Percentiles rank a stretch among this genome's conserved stretches.
Evolutionary conservation across 257 asterid genomes (phyloP).

Genomic region (Eucommia ulmoides): DNA sequence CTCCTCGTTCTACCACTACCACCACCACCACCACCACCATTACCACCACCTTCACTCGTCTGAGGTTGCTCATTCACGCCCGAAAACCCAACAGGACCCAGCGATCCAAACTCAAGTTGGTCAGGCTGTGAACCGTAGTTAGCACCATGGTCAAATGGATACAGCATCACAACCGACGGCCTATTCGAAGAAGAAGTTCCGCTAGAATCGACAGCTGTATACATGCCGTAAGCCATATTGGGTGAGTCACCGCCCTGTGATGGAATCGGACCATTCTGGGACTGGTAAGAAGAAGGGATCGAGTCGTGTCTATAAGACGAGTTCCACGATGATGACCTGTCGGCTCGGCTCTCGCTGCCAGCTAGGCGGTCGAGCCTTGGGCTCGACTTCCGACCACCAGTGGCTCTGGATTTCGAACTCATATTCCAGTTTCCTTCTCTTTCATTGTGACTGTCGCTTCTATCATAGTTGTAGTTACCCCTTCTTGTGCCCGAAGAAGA

Average conservation of each 20-base stretch:
- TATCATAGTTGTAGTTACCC: conserved; percentile 63
- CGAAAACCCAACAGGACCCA: conserved; percentile 56
- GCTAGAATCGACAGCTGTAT: conserved; percentile 35
- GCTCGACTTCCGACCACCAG: conserved; percentile 40
- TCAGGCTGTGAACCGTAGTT: conserved; percentile 46
- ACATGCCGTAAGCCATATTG: conserved; percentile 43
- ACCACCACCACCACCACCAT: too few species aligned
- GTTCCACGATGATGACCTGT: conserved; percentile 70
- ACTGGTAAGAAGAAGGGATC: conserved; percentile 40
- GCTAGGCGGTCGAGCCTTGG: conserved; percentile 49
- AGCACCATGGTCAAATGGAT: conserved; percentile 45
- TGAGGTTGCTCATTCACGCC: conserved; percentile 52
- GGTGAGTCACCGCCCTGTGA: conserved; percentile 47
- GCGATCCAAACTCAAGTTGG: conserved; percentile 80
- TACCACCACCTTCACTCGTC: conserved; percentile 44
- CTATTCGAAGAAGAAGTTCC: conserved; percentile 33
- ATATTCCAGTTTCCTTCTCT: conserved; percentile 73
- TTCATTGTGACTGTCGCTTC: conserved; percentile 52
- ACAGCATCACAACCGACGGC: conserved; percentile 1
- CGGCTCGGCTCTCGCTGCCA: conserved; percentile 47
- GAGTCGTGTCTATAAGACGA: conserved; percentile 25
- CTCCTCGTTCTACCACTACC: conserved; percentile 43
- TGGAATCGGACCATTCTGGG: conserved; percentile 56
- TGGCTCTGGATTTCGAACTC: conserved; percentile 53
- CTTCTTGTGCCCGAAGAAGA: conserved; percentile 61